Percentiles rank a stretch among this genome's conserved stretches.
phyloP scores from a whole-genome alignment of 2,329 filamentous ascomycete genomes.

The Hymenoscyphus infarciens region DNA sequence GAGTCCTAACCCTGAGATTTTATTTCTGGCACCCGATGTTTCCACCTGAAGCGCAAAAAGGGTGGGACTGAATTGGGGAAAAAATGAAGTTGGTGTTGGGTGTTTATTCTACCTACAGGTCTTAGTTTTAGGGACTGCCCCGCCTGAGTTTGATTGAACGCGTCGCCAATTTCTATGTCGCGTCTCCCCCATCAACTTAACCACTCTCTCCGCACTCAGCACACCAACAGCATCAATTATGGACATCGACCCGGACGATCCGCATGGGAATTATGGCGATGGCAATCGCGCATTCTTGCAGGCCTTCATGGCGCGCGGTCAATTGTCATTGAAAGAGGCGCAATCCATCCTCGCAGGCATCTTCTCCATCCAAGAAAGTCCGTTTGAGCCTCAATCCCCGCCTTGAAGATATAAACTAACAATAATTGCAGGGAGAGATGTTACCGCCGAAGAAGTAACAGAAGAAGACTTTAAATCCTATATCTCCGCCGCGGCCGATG shows the following conservation, averaged over 20 bases:
- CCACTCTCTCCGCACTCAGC: not conserved
- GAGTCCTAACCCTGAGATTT: no score
- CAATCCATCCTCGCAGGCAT: conserved; percentile 75
- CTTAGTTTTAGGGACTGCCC: no score
- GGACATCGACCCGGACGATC: conserved; percentile 17
- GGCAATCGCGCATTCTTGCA: conserved; percentile 87
- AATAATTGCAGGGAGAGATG: conserved; percentile 39
- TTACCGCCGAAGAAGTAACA: conserved; percentile 61
- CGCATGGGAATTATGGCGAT: conserved; percentile 40
- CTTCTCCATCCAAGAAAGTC: conserved; percentile 46
- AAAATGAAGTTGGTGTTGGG: no score
- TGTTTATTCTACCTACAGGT: no score
- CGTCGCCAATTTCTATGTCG: not conserved
- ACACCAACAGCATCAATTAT: conserved; percentile 10
- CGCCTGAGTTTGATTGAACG: no score
- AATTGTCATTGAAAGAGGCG: conserved; percentile 71
- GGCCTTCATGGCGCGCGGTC: conserved; percentile 74
- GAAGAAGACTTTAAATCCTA: conserved; percentile 64
- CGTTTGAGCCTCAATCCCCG: not conserved
- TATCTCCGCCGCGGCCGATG: conserved; percentile 66
- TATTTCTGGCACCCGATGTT: no score
- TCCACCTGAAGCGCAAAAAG: no score
- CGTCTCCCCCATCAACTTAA: not conserved
- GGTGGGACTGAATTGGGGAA: no score
- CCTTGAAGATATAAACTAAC: conserved; percentile 9